Percentiles rank a stretch among this genome's conserved stretches.
phyloP scores from a whole-genome alignment of 192 early-diverging fungal genomes.

The Coemansia sp. region DNA sequence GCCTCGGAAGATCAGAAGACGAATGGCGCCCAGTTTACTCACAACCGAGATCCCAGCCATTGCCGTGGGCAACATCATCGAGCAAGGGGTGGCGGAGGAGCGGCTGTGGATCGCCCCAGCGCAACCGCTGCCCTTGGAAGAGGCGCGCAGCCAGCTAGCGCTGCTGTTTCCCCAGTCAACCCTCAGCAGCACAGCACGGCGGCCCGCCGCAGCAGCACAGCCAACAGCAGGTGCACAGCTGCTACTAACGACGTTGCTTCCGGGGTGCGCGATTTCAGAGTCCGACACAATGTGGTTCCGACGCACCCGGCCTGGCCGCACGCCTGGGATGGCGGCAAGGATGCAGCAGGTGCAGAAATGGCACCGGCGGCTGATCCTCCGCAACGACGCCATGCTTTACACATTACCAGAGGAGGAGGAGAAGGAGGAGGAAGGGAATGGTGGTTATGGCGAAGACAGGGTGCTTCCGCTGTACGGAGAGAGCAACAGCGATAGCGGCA shows the following conservation, averaged over 20 bases:
- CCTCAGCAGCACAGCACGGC: neutral
- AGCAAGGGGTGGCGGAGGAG: neutral
- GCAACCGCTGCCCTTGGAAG: neutral
- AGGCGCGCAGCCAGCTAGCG: neutral
- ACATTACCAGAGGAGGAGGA: too few relatives aligned
- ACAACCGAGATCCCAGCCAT: conserved; percentile 7
- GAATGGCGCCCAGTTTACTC: conserved; percentile 18
- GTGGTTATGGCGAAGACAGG: conserved; percentile 5
- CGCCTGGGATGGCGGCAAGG: neutral
- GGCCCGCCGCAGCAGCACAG: too few relatives aligned
- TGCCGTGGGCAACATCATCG: conserved; percentile 16
- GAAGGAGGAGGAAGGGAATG: neutral
- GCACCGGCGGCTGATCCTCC: conserved; percentile 7
- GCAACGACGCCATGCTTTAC: neutral
- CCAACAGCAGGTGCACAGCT: too few relatives aligned
- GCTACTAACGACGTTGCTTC: neutral
- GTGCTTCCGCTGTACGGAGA: conserved; percentile 55
- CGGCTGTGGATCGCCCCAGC: neutral
- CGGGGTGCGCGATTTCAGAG: neutral
- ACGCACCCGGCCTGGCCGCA: conserved; percentile 1
- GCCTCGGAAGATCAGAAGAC: conserved; percentile 5
- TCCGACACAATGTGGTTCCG: conserved; percentile 28
- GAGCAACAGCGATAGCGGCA: conserved; percentile 18
- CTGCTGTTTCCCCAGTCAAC: conserved; percentile 2
- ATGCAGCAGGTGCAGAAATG: conserved; percentile 9